Evolutionary conservation across 2,329 filamentous ascomycete species (phyloP), one percentile per base, ranked within the genome.

Genomic region (Cordyceps javanica): DNA sequence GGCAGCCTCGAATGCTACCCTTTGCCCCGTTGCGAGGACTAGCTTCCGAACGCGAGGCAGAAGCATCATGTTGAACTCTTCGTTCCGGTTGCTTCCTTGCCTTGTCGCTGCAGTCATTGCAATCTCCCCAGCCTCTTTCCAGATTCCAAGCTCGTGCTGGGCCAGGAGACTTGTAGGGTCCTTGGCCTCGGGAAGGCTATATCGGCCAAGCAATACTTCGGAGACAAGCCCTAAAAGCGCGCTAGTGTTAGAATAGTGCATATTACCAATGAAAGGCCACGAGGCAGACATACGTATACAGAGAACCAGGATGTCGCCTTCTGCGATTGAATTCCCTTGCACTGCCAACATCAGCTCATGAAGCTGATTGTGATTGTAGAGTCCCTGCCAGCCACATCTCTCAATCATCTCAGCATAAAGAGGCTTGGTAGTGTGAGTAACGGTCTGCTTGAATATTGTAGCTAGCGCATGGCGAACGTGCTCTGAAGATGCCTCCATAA

Each of bases 361-460:
- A 2, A 69, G 60, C 39, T 63, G 60, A 42, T 68, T 69, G 45
- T 67, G 59, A 1, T 49, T 38, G 32, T 61, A 67, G 4, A 69
- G 52, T 2, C 67, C 67, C 39, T 66, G 66, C 67, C 64, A 68
- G 9, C 66, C 66, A 46, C 65, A 68, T 26, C 66, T 59, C 14
- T 69, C 68, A 14, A 59, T 53, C 23, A 44, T 25, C 13, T 44
- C 41, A 13, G 10, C 3, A 26, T 44, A 44, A 11, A 44, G 41
- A 8, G 23, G 8, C 23, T 44, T 13, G 41, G 11, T 44, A 11
- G 23, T 26, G 23, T n/a, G 10, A 16, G 41, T 44, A 11, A n/a
- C 23, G 2, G 58, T 42, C 1, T 30, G 25, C 30, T 64, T 63
- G 55, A 63, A 63, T 9, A 57, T 41, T 9, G 36, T 26, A 8